Evolutionary conservation across 495 filamentous ascomycete genomes (phyloP), one percentile per base, ranked within the genome.

Genomic region (Neurospora sp.): DNA sequence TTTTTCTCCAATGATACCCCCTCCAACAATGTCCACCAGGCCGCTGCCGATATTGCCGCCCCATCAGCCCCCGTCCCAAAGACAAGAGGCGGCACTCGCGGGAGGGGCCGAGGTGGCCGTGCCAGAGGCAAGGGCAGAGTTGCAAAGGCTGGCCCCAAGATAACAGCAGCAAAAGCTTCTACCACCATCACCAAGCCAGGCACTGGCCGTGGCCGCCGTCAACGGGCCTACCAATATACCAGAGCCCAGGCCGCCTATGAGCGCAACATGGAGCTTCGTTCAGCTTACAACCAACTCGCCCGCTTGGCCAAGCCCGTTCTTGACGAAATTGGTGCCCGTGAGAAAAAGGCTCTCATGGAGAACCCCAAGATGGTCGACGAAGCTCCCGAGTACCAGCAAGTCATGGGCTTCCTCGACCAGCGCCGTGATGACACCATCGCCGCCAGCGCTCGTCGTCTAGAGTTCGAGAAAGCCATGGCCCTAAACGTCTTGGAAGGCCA

Each of bases 221-320:
- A 83, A 61, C 85, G 85, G 73, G 74, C 77, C 14, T 86, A 83
- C 70, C 75, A 80, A n/a, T 79, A 81, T 39, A 71, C 75, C 42
- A 76, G 75, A 39, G 78, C 78, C 61, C 84, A 86, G 73, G 85
- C 84, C 40, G 81, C 83, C 53, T 82, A 85, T 65, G 85, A 86
- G 71, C 84, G 85, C 70, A 78, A 78, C 70, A 76, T 80, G 65
- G 81, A 84, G 44, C 77, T 85, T 18, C 81, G 81, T 78, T 78
- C 81, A 9, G 76, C 81, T 31, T 86, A 76, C 71, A 72, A 76
- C 1, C 72, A 81, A 70, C 78, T 84, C n/a, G 76, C 79, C 69
- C 75, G 78, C 69, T 74, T 77, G 41, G 69, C 85, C 69, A 85
- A 83, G 74, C 83, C 83, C 38, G 81, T 76, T 31, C 77, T 83